These are phyloP conservation scores for Plasmodium gonderi DNA, from an alignment of 169 alveolate genomes.

Conservation along the genomic window DNA sequence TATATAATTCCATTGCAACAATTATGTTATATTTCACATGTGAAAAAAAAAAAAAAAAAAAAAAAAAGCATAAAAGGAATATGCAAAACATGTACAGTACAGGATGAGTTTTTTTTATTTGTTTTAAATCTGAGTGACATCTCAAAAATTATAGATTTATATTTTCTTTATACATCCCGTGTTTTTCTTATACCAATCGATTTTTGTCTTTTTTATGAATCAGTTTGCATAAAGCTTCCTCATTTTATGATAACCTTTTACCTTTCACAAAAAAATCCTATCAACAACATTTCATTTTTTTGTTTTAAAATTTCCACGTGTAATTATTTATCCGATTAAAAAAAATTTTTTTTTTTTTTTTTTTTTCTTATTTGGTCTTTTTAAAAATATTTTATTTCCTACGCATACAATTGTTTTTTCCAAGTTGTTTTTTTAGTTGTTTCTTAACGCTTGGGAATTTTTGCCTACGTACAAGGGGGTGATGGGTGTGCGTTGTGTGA, in stretches of 20 bases:
- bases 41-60: background rate
- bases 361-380: background rate
- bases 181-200: background rate
- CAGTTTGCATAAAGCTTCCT: background rate
- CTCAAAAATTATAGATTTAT: background rate
- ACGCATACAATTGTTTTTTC: background rate
- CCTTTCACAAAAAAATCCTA: too few species aligned
- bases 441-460: too few species aligned
- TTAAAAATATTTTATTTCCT: background rate
- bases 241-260: background rate
- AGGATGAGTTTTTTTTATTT: background rate
- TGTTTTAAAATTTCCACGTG: background rate
- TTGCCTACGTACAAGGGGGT: too few species aligned
- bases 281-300: background rate
- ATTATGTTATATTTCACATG: background rate
- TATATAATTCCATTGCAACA: background rate
- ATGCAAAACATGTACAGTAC: too few species aligned
- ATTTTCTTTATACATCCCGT: background rate
- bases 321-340: too few species aligned
- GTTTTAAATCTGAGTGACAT: background rate
- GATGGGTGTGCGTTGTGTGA: too few species aligned
- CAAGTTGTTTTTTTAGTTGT: background rate
- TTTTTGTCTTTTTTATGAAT: background rate
- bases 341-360: background rate
- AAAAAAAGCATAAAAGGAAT: too few species aligned